Evolutionary conservation across 2,329 filamentous ascomycete species (phyloP).

Genomic region (Exophiala oligosperma): DNA sequence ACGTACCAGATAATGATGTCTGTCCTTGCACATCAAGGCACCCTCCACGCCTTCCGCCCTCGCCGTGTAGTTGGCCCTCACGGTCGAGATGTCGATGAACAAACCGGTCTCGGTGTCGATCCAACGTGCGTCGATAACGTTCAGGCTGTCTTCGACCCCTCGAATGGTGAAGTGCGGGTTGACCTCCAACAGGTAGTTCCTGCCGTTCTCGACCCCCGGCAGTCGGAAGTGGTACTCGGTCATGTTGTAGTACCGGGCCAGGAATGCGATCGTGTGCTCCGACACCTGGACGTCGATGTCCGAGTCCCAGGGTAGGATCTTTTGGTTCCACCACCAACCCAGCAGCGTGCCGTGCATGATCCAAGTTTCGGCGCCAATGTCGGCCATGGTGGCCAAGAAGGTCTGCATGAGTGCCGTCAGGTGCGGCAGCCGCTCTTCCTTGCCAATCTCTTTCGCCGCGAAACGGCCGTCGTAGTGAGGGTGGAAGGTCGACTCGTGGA

Average conservation of each 20-base stretch:
- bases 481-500: slow-evolving; percentile 40
- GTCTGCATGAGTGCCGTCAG: slow-evolving; percentile 55
- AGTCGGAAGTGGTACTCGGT: slow-evolving; percentile 54
- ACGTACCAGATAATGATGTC: slow-evolving; percentile 51
- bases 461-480: slow-evolving; percentile 54
- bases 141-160: slow-evolving; percentile 48
- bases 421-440: slow-evolving; percentile 48
- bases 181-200: slow-evolving; percentile 58
- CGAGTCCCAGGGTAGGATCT: slow-evolving; percentile 62
- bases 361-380: slow-evolving; percentile 60
- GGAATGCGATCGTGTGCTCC: slow-evolving; percentile 54
- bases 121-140: slow-evolving; percentile 62
- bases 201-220: slow-evolving; percentile 35
- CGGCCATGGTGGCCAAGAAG: slow-evolving; percentile 58
- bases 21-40: slow-evolving; percentile 58
- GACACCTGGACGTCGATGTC: slow-evolving; percentile 62
- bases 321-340: slow-evolving; percentile 64
- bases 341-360: slow-evolving; percentile 63
- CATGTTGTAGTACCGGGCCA: slow-evolving; percentile 63
- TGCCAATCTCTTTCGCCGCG: slow-evolving; percentile 45
- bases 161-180: slow-evolving; percentile 56
- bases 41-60: slow-evolving; percentile 41
- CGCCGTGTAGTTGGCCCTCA: slow-evolving; percentile 48
- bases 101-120: slow-evolving; percentile 60
- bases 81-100: slow-evolving; percentile 63